Base-by-base conservation (phyloP, 2,329 filamentous ascomycete genomes). In the Cylindrodendrum hubeiense region DNA sequence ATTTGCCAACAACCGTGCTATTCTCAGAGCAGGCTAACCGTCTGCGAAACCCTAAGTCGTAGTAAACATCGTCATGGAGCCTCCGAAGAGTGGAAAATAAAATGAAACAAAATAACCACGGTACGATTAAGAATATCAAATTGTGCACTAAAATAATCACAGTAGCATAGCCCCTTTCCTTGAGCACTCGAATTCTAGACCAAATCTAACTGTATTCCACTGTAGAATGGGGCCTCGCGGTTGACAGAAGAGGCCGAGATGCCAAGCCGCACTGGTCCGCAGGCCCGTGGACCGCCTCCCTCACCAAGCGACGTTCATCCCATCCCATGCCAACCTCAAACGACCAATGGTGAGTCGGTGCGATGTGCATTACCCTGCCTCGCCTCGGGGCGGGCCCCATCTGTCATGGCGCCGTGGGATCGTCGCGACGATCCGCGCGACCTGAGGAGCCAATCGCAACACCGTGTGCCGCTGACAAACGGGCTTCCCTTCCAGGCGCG, bases 391-490 rank as follows among this genome's bases (percentile, higher is more conserved):
- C 67, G 63, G 63, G 67, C 74, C 67, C 59, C 72, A 73, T 75
- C 61, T 71, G 71, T 69, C 65, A 65, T 68, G 67, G 66, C 67
- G 66, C 65, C 68, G 65, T 70, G 62, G 65, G 72, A 76, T 76
- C 73, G 68, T 66, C 72, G 54, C 65, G 67, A 67, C 67, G 67
- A 72, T 77, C 54, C 68, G 74, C 70, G 56, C 69, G 69, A 70
- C 67, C 63, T 75, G 72, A 71, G 55, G 67, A 73, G 71, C 77
- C 77, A 79, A 78, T 79, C 77, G 77, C 77, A 79, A 77, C 72
- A 67, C 39, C 19, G 63, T 8, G 53, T 70, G 30, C 43, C 33
- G 68, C 67, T 76, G 70, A 74, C 74, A 69, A 69, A 69, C 70
- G 30, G 15, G 28, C 63, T 63, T 50, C 53, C 21, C n/a, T 15